A percentile compares a stretch with the other conserved stretches of the same genome.
These are phyloP conservation scores for Yarrowia keelungensis DNA, from an alignment of 805 yeast genomes.

Conservation along the genomic window DNA sequence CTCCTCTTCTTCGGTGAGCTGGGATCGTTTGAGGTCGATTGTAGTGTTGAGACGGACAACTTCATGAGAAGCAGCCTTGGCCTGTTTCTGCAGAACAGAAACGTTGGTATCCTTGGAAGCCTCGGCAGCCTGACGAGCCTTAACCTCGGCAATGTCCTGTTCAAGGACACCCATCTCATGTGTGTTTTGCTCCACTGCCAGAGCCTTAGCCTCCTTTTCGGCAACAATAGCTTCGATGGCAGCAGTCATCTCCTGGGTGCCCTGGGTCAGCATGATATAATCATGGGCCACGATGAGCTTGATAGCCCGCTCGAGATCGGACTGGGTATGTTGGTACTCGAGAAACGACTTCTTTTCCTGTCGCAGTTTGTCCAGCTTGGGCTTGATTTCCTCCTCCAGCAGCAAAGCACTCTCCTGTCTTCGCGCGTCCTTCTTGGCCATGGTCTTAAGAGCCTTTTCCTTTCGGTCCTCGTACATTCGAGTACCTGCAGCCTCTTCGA, in stretches of 20 bases:
- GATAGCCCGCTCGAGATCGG: slow-evolving; percentile 76
- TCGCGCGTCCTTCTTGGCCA: slow-evolving; percentile 88
- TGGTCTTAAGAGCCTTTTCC: slow-evolving; percentile 88
- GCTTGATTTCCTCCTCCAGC: slow-evolving; percentile 87
- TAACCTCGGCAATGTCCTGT: slow-evolving; percentile 65
- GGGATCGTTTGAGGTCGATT: slow-evolving; percentile 63
- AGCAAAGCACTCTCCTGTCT: slow-evolving; percentile 76
- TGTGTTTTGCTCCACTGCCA: slow-evolving; percentile 56
- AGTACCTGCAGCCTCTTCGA: slow-evolving; percentile 99
- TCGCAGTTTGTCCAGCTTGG: slow-evolving; percentile 81
- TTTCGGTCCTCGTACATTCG: slow-evolving; percentile 93
- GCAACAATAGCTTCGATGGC: slow-evolving; percentile 37
- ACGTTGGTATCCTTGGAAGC: slow-evolving; percentile 65
- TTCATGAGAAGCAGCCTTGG: slow-evolving; percentile 64
- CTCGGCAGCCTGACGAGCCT: slow-evolving; percentile 62
- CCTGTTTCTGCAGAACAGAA: slow-evolving; percentile 64
- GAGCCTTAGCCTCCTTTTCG: slow-evolving; percentile 53
- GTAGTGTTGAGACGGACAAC: slow-evolving; percentile 73
- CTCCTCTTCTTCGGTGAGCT: slow-evolving; percentile 61
- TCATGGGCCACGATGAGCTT: slow-evolving; percentile 81
- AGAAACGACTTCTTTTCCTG: slow-evolving; percentile 81
- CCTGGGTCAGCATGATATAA: slow-evolving; percentile 56
- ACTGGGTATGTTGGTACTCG: slow-evolving; percentile 85
- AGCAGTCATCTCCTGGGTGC: slow-evolving; percentile 54
- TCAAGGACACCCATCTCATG: slow-evolving; percentile 65